phyloP scores from a whole-genome alignment of 2,329 filamentous ascomycete species.

The Sporothrix luriei region DNA sequence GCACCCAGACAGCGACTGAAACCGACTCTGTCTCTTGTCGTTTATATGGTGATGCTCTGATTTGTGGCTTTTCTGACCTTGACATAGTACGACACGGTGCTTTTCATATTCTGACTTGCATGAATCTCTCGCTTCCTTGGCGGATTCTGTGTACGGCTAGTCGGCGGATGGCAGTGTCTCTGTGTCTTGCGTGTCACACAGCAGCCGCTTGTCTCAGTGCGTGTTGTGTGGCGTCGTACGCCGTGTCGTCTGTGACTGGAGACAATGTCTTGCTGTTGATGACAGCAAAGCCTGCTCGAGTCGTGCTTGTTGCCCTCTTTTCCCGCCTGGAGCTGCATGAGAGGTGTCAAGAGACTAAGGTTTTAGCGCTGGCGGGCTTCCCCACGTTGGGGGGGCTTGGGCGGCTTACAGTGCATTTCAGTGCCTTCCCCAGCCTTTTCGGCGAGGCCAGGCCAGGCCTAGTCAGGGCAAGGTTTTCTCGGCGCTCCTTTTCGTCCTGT shows the following conservation, averaged over 20 bases:
- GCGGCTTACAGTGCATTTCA: neutral
- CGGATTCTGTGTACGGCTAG: neutral
- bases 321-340: neutral
- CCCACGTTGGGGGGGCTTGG: neutral
- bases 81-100: neutral
- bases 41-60: neutral
- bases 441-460: neutral
- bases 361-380: neutral
- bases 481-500: neutral
- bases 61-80: neutral
- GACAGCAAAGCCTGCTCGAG: neutral
- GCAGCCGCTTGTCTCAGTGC: neutral
- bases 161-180: neutral
- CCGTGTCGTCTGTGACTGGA: slow-evolving; percentile 2
- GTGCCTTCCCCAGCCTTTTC: neutral
- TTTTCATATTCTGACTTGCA: no score
- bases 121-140: slow-evolving; percentile 14
- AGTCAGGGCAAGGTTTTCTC: neutral
- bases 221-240: neutral
- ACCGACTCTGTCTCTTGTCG: no score
- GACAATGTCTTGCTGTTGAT: slow-evolving; percentile 19
- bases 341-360: neutral
- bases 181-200: neutral
- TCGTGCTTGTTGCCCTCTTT: neutral
- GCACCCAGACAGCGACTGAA: neutral